Evolutionary conservation across 495 filamentous ascomycete genomes (phyloP), one percentile per base, ranked within the genome.

Genomic region (Evansstolkia leycettana): DNA sequence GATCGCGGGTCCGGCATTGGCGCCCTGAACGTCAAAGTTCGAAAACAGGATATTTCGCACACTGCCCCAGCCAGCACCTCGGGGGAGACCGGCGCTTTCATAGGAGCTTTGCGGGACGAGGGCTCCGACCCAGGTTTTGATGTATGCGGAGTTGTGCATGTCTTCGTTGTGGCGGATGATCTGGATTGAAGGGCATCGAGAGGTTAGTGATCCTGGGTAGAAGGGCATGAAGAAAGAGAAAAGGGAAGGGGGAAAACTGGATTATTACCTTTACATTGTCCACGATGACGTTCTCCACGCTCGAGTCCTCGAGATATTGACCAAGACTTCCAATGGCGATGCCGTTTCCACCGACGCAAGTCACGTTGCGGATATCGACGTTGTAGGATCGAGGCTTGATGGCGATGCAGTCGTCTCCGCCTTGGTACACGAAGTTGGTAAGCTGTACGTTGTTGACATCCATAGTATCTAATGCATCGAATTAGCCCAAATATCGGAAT

Each of bases 301-400:
- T 58, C 2, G 61, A 60, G 41, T 75, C 72, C 40, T 75, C 70
- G 2, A 70, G 60, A 36, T 74, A 76, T 40, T 76, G 70, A 17
- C 70, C 70, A 7, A 73, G 55, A 47, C 60, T 66, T 2, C 71
- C 71, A 26, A 76, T 71, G 10, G 71, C 69, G 24, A 73, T 64
- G 17, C 72, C 72, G 38, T 74, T 76, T 5, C 70, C 71, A 24
- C 63, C 62, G 40, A 55, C 57, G 48, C 71, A 74, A 7, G 64
- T 70, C 0, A 65, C 65, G 37, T 73, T 70, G n/a, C 55, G 57
- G 31, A 65, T 54, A 17, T 54, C 51, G 24, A 76, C 51, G 36
- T 72, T 66, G 46, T 72, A 72, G 7, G 63, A 68, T 9, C 67
- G 60, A 7, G 70, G 67, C 38, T 76, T 76, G 43, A 76, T 67